phyloP scores from a whole-genome alignment of 805 yeast species.

The Sugiyamaella chiloensis region DNA sequence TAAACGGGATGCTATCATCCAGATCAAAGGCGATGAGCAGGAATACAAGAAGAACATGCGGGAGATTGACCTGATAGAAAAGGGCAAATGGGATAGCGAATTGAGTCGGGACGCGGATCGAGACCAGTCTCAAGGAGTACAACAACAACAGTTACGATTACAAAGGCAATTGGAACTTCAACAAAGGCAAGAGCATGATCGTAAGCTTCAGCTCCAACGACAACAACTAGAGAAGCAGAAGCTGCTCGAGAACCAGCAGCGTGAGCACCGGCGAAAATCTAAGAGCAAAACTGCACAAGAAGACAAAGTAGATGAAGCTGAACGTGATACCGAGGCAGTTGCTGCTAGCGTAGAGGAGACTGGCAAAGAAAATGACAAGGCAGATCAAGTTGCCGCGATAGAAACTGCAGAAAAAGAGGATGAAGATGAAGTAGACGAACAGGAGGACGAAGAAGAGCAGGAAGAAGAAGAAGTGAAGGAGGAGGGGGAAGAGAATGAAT shows the following conservation, averaged over 20 bases:
- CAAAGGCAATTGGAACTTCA: constrained; percentile 23
- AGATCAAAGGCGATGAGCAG: constrained; percentile 34
- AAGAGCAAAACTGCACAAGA: constrained; percentile 6
- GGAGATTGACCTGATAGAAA: constrained; percentile 42
- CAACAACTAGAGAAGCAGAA: constrained; percentile 23
- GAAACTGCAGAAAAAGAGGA: constrained; percentile 13
- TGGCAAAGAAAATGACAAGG: no score
- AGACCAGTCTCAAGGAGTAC: constrained; percentile 27
- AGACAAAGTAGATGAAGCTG: no score
- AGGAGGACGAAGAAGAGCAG: background rate
- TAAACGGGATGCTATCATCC: constrained; percentile 23
- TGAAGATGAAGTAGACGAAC: constrained; percentile 4
- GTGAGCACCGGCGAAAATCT: constrained; percentile 13
- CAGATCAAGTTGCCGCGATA: no score
- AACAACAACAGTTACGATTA: constrained; percentile 16
- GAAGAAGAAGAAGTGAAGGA: no score
- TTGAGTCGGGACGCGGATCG: constrained; percentile 24
- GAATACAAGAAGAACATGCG: constrained; percentile 35
- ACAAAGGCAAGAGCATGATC: constrained; percentile 22
- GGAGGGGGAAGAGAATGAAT: no score
- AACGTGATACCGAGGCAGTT: no score
- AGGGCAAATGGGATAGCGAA: constrained; percentile 41
- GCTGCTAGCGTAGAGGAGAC: no score
- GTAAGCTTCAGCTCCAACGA: constrained; percentile 20
- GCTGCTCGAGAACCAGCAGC: constrained; percentile 21